phyloP scores from a whole-genome alignment of 148 eudicot genomes.

The Cornus florida region DNA sequence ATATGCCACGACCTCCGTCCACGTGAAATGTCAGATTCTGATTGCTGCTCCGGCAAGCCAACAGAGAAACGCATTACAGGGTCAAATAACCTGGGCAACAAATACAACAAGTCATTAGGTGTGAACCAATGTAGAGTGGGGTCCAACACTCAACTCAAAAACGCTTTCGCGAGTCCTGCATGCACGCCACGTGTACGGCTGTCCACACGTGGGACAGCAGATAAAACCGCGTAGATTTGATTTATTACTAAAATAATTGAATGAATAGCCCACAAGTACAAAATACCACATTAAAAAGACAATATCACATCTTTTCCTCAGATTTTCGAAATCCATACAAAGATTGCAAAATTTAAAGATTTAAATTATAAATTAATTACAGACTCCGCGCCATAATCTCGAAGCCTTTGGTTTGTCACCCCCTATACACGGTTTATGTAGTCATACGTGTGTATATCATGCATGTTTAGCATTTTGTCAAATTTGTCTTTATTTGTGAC shows the following conservation, averaged over 20 bases:
- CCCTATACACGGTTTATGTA: not conserved
- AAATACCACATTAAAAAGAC: not conserved
- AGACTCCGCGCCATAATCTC: not conserved
- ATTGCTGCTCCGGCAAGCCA: too few species aligned
- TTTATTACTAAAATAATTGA: too few species aligned
- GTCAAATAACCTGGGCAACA: not conserved
- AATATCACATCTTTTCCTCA: not conserved
- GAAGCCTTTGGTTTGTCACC: not conserved
- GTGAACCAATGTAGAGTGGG: not conserved
- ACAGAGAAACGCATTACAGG: not conserved
- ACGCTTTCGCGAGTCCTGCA: not conserved
- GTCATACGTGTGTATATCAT: not conserved
- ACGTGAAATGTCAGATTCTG: too few species aligned
- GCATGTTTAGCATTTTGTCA: too few species aligned
- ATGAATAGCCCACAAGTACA: not conserved
- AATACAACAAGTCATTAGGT: not conserved
- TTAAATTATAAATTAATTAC: too few species aligned
- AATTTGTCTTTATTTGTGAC: too few species aligned
- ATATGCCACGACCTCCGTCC: too few species aligned
- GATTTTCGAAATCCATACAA: not conserved
- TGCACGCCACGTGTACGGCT: constrained; percentile 5
- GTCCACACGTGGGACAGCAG: not conserved
- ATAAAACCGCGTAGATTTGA: constrained; percentile 7
- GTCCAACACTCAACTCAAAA: not conserved
- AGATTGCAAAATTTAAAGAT: not conserved